Conservation (phyloP, 345 rosid species). For the Aegle marmelos region DNA sequence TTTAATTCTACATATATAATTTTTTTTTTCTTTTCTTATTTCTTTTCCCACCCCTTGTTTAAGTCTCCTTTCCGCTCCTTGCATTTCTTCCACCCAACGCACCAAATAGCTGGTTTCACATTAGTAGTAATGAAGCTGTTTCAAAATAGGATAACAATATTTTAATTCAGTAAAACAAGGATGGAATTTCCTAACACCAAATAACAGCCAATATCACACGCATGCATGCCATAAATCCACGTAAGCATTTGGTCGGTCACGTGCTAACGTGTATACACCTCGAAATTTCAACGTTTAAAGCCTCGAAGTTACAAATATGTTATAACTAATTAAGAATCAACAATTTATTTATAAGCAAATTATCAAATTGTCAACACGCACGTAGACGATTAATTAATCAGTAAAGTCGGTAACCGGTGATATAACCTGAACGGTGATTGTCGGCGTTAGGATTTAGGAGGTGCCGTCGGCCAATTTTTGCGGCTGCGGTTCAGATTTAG, state of each 20-base stretch:
- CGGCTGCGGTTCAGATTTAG: conserved; percentile 11
- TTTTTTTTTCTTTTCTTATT: too few relatives aligned
- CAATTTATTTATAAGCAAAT: neutral
- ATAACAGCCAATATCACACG: neutral
- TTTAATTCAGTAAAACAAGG: neutral
- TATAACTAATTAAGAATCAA: neutral
- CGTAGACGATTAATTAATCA: neutral
- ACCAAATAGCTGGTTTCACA: neutral
- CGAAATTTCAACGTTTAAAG: neutral
- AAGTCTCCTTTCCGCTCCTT: too few relatives aligned
- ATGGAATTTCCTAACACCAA: neutral
- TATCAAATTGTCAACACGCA: neutral
- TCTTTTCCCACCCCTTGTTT: too few relatives aligned
- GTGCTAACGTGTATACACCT: neutral
- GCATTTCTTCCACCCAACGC: too few relatives aligned
- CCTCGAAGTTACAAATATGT: neutral
- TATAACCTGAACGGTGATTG: neutral
- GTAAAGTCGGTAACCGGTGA: neutral
- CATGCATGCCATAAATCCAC: conserved; percentile 5
- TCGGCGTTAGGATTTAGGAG: neutral
- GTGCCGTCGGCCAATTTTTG: too few relatives aligned
- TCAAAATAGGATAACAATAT: neutral
- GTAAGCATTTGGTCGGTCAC: conserved; percentile 1
- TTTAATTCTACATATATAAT: too few relatives aligned
- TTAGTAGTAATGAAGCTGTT: neutral